Percentiles rank a stretch among this genome's conserved stretches.
These are phyloP conservation scores for Nicotiana rustica DNA, from an alignment of 305 asterid species.

Conservation along the genomic window DNA sequence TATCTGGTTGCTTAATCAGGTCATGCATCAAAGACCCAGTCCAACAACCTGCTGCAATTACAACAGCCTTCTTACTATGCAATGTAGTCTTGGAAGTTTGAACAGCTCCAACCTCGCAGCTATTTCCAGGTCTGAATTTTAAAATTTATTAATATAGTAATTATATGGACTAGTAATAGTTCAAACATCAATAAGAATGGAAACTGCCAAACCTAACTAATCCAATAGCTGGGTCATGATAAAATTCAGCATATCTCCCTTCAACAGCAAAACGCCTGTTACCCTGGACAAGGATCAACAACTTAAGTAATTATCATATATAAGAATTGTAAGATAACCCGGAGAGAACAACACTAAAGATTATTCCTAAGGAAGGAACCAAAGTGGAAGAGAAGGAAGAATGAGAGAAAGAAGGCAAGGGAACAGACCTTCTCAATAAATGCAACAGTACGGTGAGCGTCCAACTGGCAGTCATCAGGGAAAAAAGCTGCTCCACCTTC, in stretches of 20 bases:
- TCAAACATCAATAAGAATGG: slow-evolving; percentile 24
- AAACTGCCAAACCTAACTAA: slow-evolving; percentile 61
- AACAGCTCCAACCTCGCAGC: slow-evolving; percentile 74
- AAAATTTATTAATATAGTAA: slow-evolving; percentile 31
- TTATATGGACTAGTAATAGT: slow-evolving; percentile 26
- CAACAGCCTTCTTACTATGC: slow-evolving; percentile 72
- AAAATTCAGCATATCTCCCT: slow-evolving; percentile 95
- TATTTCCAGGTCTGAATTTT: slow-evolving; percentile 63
- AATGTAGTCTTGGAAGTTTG: slow-evolving; percentile 74
- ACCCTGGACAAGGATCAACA: slow-evolving; percentile 48
- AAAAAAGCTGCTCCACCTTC: slow-evolving; percentile 78
- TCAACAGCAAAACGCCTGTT: slow-evolving; percentile 71
- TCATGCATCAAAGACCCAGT: slow-evolving; percentile 79
- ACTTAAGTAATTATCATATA: slow-evolving; percentile 31
- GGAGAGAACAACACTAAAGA: not conserved
- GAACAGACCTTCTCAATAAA: slow-evolving; percentile 72
- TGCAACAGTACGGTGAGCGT: slow-evolving; percentile 75
- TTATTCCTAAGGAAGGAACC: slow-evolving; percentile 18
- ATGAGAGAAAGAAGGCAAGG: slow-evolving; percentile 31
- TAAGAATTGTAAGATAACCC: slow-evolving; percentile 31
- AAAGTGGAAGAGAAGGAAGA: not conserved
- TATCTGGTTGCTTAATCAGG: slow-evolving; percentile 55
- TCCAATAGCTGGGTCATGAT: slow-evolving; percentile 79
- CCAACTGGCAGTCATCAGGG: slow-evolving; percentile 84
- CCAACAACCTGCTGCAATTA: slow-evolving; percentile 95